Evolutionary conservation across 1,284 basidiomycete genomes (phyloP), one percentile per base, ranked within the genome.

Genomic region (Rhodofomes roseus): DNA sequence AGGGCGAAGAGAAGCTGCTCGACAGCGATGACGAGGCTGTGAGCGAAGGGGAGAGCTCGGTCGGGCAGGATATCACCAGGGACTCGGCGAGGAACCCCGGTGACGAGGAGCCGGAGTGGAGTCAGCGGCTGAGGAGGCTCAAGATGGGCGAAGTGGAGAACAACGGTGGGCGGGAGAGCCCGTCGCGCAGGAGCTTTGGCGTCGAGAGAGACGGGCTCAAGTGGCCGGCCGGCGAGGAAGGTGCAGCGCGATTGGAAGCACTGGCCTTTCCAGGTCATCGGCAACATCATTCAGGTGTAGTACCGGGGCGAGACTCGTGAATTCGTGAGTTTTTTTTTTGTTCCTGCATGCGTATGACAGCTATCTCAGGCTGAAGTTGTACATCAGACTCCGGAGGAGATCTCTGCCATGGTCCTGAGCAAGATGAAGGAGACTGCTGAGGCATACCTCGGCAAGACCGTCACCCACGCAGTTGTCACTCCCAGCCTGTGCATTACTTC

Each of bases 381-480:
- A 8, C 55, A 54, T 1, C 55, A 90, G 89, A 86, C 87, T 2
- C 90, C 93, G 1, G 93, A 96, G 75, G 93, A 95, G 77, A 85
- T 95, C 68, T 92, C 88, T 59, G 93, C 96, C 60, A 99, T 98
- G 96, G 86, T 99, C 70, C 80, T 98, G 62, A 81, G 76, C 63
- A 98, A 98, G 85, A 98, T 99, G 96, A 98, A 98, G 87, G 96
- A 98, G 81, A 98, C 94, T 50, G 96, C 96, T 63, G 96, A 98
- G 83, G 93, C 95, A 23, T 98, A 98, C 79, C 89, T 99, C 61
- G 96, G 95, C 66, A 85, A 95, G 75, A 92, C 95, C 76, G 96
- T 99, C 74, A 96, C 93, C 57, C 94, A 99, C 78, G 95, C 96
- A 62, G 96, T 98, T 61, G 94, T 99, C 74, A 98, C 96, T 46